Conservation (phyloP, 495 filamentous ascomycete genomes). For the Annulohypoxylon maeteangense region DNA sequence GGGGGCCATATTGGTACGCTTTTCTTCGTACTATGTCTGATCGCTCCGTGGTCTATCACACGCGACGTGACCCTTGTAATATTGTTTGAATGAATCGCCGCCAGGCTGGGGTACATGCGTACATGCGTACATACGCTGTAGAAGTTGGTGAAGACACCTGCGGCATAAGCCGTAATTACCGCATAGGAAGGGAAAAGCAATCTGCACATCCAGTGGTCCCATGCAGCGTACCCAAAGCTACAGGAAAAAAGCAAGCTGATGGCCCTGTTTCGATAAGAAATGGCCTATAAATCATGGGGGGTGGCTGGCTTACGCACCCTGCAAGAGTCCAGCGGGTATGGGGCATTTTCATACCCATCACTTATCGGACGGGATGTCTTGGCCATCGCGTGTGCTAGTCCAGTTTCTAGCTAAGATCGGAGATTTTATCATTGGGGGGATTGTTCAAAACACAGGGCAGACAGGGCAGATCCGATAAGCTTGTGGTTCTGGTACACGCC, state of each 20-base stretch:
- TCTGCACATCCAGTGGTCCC: background rate
- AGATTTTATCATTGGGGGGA: background rate
- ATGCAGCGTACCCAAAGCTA: background rate
- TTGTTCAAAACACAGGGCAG: background rate
- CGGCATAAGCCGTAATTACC: conserved; percentile 10
- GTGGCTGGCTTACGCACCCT: background rate
- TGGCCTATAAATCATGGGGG: background rate
- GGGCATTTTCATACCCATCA: too few relatives aligned
- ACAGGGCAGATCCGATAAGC: background rate
- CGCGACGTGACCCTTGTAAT: background rate
- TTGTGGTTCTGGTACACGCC: background rate
- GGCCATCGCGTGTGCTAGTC: too few relatives aligned
- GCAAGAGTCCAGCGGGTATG: background rate
- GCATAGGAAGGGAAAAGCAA: background rate
- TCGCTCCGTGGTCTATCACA: background rate
- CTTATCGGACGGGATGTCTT: too few relatives aligned
- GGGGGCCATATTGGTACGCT: background rate
- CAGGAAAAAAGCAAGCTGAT: background rate
- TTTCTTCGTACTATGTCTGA: background rate
- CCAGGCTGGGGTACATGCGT: too few relatives aligned
- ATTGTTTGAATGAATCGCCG: background rate
- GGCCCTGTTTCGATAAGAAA: background rate
- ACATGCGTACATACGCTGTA: too few relatives aligned
- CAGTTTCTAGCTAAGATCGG: background rate
- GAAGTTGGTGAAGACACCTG: background rate